A percentile compares a stretch with the other conserved stretches of the same genome.
These are phyloP conservation scores for Phytopythium kandeliae DNA, from an alignment of 352 stramenopile species.

Conservation along the genomic window DNA sequence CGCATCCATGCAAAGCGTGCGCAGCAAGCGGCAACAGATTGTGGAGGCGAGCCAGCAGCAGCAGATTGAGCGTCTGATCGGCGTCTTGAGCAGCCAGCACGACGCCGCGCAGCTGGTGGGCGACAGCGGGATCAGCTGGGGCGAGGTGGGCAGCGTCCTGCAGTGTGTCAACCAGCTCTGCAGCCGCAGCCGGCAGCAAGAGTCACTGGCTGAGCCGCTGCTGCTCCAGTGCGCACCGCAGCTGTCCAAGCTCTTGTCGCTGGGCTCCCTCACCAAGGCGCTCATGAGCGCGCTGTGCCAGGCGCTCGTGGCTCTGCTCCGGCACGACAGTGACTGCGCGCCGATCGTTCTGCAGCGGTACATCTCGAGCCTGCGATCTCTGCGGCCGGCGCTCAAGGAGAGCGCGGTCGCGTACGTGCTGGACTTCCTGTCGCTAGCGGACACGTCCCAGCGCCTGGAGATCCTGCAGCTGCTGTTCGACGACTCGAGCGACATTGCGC, in stretches of 20 bases:
- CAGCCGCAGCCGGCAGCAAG: conserved; percentile 33
- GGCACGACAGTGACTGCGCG: conserved; percentile 35
- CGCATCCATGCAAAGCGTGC: conserved; percentile 20
- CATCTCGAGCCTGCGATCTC: conserved; percentile 35
- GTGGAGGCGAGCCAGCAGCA: conserved; percentile 43
- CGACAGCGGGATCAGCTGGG: conserved; percentile 2
- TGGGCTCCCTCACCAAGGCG: conserved; percentile 44
- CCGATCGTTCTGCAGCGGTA: conserved; percentile 33
- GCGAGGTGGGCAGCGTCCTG: conserved; percentile 20
- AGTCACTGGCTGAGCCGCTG: conserved; percentile 22
- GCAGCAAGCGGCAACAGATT: conserved; percentile 36
- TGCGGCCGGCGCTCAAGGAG: conserved; percentile 53
- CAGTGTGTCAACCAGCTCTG: conserved; percentile 43
- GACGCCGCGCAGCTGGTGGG: background rate
- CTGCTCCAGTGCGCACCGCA: conserved; percentile 34
- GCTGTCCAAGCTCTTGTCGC: conserved; percentile 32
- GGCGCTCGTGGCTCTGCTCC: conserved; percentile 56
- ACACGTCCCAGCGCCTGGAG: conserved; percentile 30
- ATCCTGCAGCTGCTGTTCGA: conserved; percentile 69
- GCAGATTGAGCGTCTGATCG: conserved; percentile 47
- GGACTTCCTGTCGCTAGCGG: conserved; percentile 65
- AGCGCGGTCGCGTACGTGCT: conserved; percentile 49
- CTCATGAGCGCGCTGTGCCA: conserved; percentile 60
- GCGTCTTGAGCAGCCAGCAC: conserved; percentile 4
- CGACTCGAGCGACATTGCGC: conserved; percentile 70